Conservation (phyloP, 495 filamentous ascomycete genomes). For the Hyaloscypha variabilis region DNA sequence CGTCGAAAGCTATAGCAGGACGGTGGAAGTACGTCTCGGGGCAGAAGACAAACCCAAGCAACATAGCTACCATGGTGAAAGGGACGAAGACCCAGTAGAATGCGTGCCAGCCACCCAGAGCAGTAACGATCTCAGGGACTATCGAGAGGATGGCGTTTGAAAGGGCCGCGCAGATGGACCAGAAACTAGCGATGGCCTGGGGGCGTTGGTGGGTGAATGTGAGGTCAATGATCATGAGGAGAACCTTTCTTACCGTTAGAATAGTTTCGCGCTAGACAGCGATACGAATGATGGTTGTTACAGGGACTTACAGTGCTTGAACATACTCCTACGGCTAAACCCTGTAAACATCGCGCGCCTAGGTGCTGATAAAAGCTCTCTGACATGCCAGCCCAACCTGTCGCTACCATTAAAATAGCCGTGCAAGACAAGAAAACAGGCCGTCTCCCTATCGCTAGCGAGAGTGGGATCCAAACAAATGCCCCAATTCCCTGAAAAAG, state of each 20-base stretch:
- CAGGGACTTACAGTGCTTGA: background rate
- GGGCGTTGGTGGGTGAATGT: slow-evolving; percentile 20
- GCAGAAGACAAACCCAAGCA: slow-evolving; percentile 18
- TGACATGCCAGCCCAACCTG: slow-evolving; percentile 7
- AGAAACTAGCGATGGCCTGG: slow-evolving; percentile 7
- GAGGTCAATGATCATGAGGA: slow-evolving; percentile 20
- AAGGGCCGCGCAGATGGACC: background rate
- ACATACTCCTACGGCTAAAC: slow-evolving; percentile 1
- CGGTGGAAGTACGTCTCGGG: slow-evolving; percentile 24
- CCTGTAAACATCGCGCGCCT: slow-evolving; percentile 7
- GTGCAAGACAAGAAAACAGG: slow-evolving; percentile 38
- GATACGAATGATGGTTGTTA: too few species aligned
- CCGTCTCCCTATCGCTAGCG: too few species aligned
- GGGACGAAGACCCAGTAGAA: slow-evolving; percentile 3
- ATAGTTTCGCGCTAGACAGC: too few species aligned
- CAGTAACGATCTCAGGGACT: background rate
- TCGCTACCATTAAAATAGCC: slow-evolving; percentile 30
- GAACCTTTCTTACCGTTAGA: slow-evolving; percentile 1
- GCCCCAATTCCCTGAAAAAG: too few species aligned
- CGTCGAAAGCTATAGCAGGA: slow-evolving; percentile 22
- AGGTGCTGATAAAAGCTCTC: slow-evolving; percentile 8
- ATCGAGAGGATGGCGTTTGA: background rate
- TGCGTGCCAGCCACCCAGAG: background rate
- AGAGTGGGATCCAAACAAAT: too few species aligned
- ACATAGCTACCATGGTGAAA: background rate